Evolutionary conservation across 768 basidiomycete species (phyloP).

Genomic region (Rossbeevera mucosa): DNA sequence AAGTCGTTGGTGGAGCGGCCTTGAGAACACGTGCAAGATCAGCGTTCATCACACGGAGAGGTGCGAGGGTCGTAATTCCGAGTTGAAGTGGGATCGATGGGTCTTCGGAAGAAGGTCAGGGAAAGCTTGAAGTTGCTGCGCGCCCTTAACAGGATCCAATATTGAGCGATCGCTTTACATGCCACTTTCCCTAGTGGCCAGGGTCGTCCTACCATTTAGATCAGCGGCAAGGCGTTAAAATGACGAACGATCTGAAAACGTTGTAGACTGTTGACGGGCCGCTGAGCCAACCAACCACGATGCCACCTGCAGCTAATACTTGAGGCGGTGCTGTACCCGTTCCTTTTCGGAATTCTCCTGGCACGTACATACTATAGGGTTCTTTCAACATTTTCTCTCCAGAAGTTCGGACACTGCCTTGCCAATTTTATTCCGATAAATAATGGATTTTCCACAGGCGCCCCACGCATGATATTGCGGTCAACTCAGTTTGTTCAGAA

Average conservation of each 20-base stretch:
- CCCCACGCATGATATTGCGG: no score
- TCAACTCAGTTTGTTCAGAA: no score
- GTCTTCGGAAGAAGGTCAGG: not conserved
- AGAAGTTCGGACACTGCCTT: not conserved
- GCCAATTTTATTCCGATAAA: not conserved
- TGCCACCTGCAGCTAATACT: not conserved
- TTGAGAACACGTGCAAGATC: not conserved
- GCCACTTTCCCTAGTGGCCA: not conserved
- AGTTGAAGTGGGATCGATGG: no score
- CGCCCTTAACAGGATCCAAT: not conserved
- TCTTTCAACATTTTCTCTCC: not conserved
- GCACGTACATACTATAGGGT: not conserved
- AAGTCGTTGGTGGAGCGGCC: no score
- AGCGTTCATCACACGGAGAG: not conserved
- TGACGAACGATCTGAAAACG: not conserved
- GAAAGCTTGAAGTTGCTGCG: no score
- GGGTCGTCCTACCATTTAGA: not conserved
- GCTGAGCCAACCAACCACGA: not conserved
- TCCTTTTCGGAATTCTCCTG: not conserved
- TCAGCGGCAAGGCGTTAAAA: not conserved
- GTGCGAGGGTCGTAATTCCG: not conserved
- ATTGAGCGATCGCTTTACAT: not conserved
- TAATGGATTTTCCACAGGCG: not conserved
- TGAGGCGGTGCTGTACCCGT: not conserved
- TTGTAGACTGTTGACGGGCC: not conserved